These are phyloP conservation scores for Solanum pimpinellifolium DNA, from an alignment of 257 asterid species.

Conservation along the genomic window DNA sequence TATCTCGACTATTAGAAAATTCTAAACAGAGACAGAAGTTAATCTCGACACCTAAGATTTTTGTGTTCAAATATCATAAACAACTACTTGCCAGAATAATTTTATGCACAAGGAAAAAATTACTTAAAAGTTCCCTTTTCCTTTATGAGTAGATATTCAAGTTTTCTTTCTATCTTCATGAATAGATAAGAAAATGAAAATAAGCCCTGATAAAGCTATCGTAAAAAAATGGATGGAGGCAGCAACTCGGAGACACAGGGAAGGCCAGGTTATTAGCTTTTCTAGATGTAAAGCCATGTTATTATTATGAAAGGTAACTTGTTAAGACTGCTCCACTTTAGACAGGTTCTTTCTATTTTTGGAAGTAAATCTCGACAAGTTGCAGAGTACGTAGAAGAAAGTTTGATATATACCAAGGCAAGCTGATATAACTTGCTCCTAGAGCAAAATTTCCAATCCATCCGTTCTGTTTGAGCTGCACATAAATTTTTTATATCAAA, in stretches of 20 bases:
- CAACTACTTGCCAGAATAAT: neutral
- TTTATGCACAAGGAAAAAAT: neutral
- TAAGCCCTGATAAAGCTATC: neutral
- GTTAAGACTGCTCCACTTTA: neutral
- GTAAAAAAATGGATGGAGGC: neutral
- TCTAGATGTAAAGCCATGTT: neutral
- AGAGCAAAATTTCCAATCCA: conserved; percentile 97
- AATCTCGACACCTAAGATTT: neutral
- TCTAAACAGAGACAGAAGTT: neutral
- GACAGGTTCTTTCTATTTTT: neutral
- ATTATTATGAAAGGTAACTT: neutral
- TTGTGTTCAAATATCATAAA: neutral
- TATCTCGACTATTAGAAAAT: neutral
- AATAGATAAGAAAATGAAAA: neutral
- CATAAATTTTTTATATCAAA: neutral
- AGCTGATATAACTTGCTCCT: conserved; percentile 92
- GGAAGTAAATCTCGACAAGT: neutral
- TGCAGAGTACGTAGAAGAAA: neutral
- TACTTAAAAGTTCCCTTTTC: neutral
- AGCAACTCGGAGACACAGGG: neutral
- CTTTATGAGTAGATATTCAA: neutral
- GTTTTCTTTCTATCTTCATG: neutral
- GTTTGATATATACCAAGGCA: conserved; percentile 62
- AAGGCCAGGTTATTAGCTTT: neutral
- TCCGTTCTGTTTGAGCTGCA: conserved; percentile 96